These are phyloP conservation scores for Botryobasidium botryosum DNA, from an alignment of 768 basidiomycete species.

Conservation along the genomic window DNA sequence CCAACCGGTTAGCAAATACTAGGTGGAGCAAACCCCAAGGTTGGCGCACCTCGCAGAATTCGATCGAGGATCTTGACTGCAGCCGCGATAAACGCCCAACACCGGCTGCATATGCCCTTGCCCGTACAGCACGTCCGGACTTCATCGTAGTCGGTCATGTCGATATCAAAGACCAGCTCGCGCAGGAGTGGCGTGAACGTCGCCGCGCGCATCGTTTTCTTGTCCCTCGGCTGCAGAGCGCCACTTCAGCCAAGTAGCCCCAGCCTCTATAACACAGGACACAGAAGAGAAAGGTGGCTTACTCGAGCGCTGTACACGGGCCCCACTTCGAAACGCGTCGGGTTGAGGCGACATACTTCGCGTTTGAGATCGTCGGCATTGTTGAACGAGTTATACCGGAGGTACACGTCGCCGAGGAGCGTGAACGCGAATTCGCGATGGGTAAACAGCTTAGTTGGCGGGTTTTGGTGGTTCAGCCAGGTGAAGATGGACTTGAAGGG, in stretches of 20 bases:
- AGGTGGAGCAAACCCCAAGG: not conserved
- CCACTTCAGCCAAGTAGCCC: not conserved
- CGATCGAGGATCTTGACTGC: slow-evolving; percentile 78
- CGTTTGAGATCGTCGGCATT: slow-evolving; percentile 81
- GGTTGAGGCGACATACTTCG: slow-evolving; percentile 68
- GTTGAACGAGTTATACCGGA: slow-evolving; percentile 86
- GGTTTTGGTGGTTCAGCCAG: slow-evolving; percentile 89
- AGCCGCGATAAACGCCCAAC: slow-evolving; percentile 89
- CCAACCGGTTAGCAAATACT: not conserved
- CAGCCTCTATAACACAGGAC: not conserved
- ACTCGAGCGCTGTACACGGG: slow-evolving; percentile 81
- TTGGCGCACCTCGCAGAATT: slow-evolving; percentile 37
- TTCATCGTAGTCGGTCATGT: slow-evolving; percentile 98
- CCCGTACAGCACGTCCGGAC: slow-evolving; percentile 89
- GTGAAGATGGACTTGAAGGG: slow-evolving; percentile 87
- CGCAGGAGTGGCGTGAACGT: slow-evolving; percentile 60
- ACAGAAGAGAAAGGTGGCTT: slow-evolving; percentile 19
- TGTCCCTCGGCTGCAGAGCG: slow-evolving; percentile 59
- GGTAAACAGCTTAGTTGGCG: slow-evolving; percentile 49
- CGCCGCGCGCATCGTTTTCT: slow-evolving; percentile 56
- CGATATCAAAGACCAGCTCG: slow-evolving; percentile 98
- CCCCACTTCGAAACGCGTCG: slow-evolving; percentile 92
- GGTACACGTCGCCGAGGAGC: slow-evolving; percentile 73
- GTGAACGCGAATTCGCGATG: slow-evolving; percentile 96
- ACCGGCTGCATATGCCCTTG: slow-evolving; percentile 77